Base-by-base conservation (phyloP, 75 land plant genomes). In the Chamaecyparis obtusa region DNA sequence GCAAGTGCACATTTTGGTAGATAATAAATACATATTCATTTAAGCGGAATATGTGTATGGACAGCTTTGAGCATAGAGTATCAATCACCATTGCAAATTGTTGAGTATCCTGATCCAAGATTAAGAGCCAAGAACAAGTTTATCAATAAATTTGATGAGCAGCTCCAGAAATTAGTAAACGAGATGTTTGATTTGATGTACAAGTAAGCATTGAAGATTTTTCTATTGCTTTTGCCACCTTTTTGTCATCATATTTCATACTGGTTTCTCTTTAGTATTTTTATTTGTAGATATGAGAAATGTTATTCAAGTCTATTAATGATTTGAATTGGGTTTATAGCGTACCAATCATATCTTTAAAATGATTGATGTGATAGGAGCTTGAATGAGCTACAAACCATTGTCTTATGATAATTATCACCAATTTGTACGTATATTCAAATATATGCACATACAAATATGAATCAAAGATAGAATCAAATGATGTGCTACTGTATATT, bases 141-240 rank as follows among this genome's bases (percentile, higher is more conserved):
- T 13, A 95, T 98, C 71, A 90, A 86, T 49, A 85, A 90, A 11
- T 98, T 96, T 87, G 99, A 95, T 89, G 96, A 98, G 4, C 93
- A 91, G 74, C 90, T 96, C 89, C 92, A 94, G 90, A 93, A 90
- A 87, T 83, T 98, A 21, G 99, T 93, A 8, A 88, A 90, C 5
- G 97, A 98, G 87, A 98, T 98, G 99, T 95, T 98, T 81, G 96
- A 98, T 60, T 87, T 98, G 2, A 98, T 98, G 99, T 98, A 98
- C 88, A 95, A 91, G 99, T 98, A 86, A 92, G 95, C 86, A 85
- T 84, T 75, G 9, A 46, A 27, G 43, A 86, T 72, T 69, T 39
- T 86, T 5, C 35, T 69, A 67, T 41, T 69, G 48, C n/a, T n/a
- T 39, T 81, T 30, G 54, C 43, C 48, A n/a, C 30, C 48, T 3